Percentiles rank a stretch among this genome's conserved stretches.
Evolutionary conservation across 495 filamentous ascomycete genomes (phyloP).

Genomic region (Aspergillus nidulans): DNA sequence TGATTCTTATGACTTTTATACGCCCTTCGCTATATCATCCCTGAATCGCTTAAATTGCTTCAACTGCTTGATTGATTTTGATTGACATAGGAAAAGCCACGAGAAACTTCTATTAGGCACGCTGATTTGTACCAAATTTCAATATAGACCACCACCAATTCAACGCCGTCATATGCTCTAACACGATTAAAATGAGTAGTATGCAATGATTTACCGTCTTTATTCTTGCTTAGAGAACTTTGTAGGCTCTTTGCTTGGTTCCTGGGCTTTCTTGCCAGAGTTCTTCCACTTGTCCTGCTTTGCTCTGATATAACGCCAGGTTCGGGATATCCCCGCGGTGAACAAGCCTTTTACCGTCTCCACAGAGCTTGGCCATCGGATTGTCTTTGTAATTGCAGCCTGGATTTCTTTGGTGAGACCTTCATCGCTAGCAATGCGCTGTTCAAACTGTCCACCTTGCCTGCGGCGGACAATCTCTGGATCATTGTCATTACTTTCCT

Average conservation of each 20-base stretch:
- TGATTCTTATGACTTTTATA: neutral
- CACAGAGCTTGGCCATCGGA: conserved; percentile 82
- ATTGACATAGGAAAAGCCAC: neutral
- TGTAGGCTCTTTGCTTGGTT: conserved; percentile 13
- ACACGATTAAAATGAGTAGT: neutral
- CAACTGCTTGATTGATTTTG: neutral
- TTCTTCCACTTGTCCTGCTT: conserved; percentile 67
- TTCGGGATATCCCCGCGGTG: conserved; percentile 66
- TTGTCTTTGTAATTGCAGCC: conserved; percentile 74
- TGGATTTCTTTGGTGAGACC: conserved; percentile 64
- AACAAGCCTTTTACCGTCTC: conserved; percentile 78
- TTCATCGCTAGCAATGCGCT: conserved; percentile 68
- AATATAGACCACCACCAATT: neutral
- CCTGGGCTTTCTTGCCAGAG: conserved; percentile 23
- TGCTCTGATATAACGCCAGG: conserved; percentile 73
- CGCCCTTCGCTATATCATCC: neutral
- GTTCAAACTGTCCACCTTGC: conserved; percentile 81
- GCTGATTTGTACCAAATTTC: neutral
- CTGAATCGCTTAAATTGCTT: neutral
- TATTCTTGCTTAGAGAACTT: conserved; percentile 24
- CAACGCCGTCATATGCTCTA: conserved; percentile 6
- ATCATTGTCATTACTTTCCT: conserved; percentile 61
- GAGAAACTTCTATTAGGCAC: neutral
- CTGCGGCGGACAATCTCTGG: conserved; percentile 61
- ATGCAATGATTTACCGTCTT: neutral